Evolutionary conservation across 257 asterid genomes (phyloP).

Genomic region (Capsicum chinense): DNA sequence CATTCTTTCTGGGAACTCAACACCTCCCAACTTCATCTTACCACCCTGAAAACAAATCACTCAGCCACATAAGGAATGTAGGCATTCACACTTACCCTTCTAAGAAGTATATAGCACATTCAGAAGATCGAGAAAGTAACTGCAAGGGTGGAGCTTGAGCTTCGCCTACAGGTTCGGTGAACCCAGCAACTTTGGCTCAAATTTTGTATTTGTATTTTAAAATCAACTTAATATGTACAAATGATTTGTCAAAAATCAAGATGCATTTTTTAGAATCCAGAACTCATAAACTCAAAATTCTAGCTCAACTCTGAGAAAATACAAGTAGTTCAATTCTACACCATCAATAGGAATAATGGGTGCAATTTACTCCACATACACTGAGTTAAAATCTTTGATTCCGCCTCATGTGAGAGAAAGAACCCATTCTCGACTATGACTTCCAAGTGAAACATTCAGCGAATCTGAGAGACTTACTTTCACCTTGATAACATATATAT

Average conservation of each 20-base stretch:
- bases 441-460: not conserved
- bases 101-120: not conserved
- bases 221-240: not conserved
- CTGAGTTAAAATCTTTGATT: not conserved
- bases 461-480: not conserved
- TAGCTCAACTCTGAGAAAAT: not conserved
- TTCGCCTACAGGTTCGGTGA: not conserved
- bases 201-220: not conserved
- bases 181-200: not conserved
- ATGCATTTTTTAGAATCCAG: not conserved
- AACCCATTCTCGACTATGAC: not conserved
- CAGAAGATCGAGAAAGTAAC: not conserved
- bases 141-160: not conserved
- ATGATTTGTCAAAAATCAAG: not conserved
- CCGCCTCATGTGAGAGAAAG: not conserved
- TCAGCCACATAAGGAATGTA: not conserved
- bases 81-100: not conserved
- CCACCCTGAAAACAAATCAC: slow-evolving; percentile 35
- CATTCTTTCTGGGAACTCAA: slow-evolving; percentile 78
- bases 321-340: not conserved
- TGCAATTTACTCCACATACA: not conserved
- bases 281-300: not conserved
- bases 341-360: not conserved
- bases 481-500: not conserved
- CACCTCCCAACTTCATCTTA: slow-evolving; percentile 52